Evolutionary conservation across 257 asterid species (phyloP).

Genomic region (Solanum bulbocastanum): DNA sequence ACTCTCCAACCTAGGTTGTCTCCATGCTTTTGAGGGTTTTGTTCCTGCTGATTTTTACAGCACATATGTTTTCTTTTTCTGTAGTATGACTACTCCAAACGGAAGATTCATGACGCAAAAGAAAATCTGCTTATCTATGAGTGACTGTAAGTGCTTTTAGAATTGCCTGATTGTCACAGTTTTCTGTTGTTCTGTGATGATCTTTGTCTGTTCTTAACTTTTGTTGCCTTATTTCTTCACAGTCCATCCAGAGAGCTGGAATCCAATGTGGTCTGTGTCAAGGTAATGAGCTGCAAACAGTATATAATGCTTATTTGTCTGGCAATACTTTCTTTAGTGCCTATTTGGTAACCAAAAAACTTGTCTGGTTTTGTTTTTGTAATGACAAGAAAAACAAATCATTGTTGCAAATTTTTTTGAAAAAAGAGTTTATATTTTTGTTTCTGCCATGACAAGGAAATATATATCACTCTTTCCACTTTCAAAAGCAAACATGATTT

Average conservation of each 20-base stretch:
- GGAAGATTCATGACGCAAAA: constrained; percentile 92
- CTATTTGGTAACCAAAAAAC: neutral
- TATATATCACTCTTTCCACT: neutral
- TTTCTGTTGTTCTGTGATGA: neutral
- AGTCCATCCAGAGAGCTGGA: constrained; percentile 54
- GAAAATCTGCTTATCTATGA: constrained; percentile 95
- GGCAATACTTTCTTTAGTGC: neutral
- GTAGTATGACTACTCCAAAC: constrained; percentile 66
- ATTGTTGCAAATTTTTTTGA: neutral
- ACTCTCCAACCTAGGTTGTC: neutral
- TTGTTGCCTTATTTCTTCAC: neutral
- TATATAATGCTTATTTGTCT: neutral
- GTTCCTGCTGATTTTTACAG: neutral
- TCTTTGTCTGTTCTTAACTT: neutral
- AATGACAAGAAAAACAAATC: neutral
- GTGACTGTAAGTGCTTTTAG: constrained; percentile 31
- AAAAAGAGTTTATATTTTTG: neutral
- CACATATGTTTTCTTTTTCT: constrained; percentile 10
- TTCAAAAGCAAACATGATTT: neutral
- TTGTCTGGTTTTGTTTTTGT: neutral
- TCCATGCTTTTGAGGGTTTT: neutral
- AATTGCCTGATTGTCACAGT: neutral
- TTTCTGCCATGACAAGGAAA: neutral
- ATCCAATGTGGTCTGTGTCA: constrained; percentile 51
- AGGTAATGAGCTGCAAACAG: constrained; percentile 14